These are phyloP conservation scores for Zygoascus hellenicus DNA, from an alignment of 1,139 yeast species.

Conservation along the genomic window DNA sequence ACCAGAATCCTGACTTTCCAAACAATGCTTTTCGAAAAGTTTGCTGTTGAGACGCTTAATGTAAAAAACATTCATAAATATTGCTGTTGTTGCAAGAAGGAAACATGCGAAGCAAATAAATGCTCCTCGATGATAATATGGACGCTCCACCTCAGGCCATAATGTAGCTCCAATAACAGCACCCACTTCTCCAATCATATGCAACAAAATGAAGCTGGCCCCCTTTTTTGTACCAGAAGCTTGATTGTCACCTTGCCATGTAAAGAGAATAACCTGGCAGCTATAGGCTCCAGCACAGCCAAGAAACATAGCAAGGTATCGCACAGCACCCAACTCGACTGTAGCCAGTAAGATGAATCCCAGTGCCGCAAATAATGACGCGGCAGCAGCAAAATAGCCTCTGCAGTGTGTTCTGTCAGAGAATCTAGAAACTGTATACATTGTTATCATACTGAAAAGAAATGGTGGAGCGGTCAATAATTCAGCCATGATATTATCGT, in stretches of 20 bases:
- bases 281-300: slow-evolving; percentile 30
- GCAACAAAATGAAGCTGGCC: slow-evolving; percentile 24
- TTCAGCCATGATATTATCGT: slow-evolving; percentile 25
- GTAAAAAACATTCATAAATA: slow-evolving; percentile 19
- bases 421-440: slow-evolving; percentile 17
- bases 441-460: slow-evolving; percentile 20
- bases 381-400: slow-evolving; percentile 23
- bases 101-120: slow-evolving; percentile 22
- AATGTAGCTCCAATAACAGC: slow-evolving; percentile 28
- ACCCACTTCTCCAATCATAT: slow-evolving; percentile 29
- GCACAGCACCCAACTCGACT: slow-evolving; percentile 19
- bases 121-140: slow-evolving; percentile 25
- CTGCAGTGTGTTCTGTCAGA: slow-evolving; percentile 23
- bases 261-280: slow-evolving; percentile 24
- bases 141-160: slow-evolving; percentile 25
- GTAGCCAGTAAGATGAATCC: slow-evolving; percentile 30
- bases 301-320: slow-evolving; percentile 29
- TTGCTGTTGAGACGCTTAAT: slow-evolving; percentile 19
- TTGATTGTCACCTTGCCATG: slow-evolving; percentile 33
- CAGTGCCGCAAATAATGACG: slow-evolving; percentile 22
- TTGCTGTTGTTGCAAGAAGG: slow-evolving; percentile 17
- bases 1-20: too few species aligned
- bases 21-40: slow-evolving; percentile 18
- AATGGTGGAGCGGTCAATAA: slow-evolving; percentile 29
- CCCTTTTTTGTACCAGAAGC: slow-evolving; percentile 28